Conservation (phyloP, 2,329 filamentous ascomycete genomes). For the Xylaria sp. region DNA sequence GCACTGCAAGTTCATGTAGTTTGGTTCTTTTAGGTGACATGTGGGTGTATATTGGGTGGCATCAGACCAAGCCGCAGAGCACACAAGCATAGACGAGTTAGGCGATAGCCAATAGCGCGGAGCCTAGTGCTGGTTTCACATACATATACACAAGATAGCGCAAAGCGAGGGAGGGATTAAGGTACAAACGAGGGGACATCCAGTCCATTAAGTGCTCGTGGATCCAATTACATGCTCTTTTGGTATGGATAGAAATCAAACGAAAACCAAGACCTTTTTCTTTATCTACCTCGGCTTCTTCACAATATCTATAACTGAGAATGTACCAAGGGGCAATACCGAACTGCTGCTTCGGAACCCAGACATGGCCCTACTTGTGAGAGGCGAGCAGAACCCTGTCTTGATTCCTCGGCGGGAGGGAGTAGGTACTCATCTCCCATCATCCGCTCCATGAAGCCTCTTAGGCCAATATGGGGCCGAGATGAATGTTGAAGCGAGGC, state of each 20-base stretch:
- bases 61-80: background rate
- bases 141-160: conserved; percentile 13
- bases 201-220: conserved; percentile 22
- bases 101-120: background rate
- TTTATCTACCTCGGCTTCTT: conserved; percentile 24
- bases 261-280: conserved; percentile 16
- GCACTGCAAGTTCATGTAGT: background rate
- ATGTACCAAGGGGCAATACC: conserved; percentile 2
- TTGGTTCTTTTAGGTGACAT: background rate
- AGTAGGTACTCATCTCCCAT: background rate
- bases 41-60: background rate
- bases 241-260: conserved; percentile 20
- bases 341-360: conserved; percentile 10
- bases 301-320: conserved; percentile 24
- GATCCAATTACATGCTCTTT: conserved; percentile 26
- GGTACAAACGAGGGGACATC: conserved; percentile 15
- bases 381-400: background rate
- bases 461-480: conserved; percentile 2
- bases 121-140: background rate
- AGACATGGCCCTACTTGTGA: background rate
- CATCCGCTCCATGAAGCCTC: background rate
- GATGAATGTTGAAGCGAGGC: conserved; percentile 11
- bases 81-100: background rate
- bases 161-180: background rate
- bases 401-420: background rate